Conservation (phyloP, 495 filamentous ascomycete genomes). For the Cercophora newfieldiana region DNA sequence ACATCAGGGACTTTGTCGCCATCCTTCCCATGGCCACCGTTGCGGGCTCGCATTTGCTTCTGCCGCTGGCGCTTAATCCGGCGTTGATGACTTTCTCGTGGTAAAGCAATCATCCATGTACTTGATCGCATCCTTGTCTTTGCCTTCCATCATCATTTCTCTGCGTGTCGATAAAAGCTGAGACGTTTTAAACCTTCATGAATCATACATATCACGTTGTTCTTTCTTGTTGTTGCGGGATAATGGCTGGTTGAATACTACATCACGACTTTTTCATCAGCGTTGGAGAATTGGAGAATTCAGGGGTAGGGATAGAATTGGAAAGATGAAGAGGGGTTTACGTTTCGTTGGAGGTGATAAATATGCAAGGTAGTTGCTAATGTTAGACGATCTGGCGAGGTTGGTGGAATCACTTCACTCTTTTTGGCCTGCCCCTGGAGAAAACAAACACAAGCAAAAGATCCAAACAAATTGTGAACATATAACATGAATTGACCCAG, state of each 20-base stretch:
- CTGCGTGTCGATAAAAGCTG: neutral
- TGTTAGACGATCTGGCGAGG: too few relatives aligned
- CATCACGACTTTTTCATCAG: too few relatives aligned
- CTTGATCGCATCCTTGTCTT: neutral
- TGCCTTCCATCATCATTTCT: neutral
- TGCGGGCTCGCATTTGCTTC: conserved; percentile 63
- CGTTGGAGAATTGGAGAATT: too few relatives aligned
- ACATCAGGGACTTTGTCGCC: conserved; percentile 75
- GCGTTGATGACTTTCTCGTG: conserved; percentile 81
- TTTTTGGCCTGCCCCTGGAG: too few relatives aligned
- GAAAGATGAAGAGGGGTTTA: too few relatives aligned
- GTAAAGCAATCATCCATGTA: conserved; percentile 38
- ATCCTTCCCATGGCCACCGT: conserved; percentile 79
- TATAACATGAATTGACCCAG: neutral
- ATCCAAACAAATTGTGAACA: neutral
- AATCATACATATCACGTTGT: neutral
- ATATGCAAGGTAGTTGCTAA: too few relatives aligned
- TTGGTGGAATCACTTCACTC: too few relatives aligned
- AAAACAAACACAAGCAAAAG: neutral
- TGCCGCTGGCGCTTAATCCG: conserved; percentile 74
- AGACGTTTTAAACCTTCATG: neutral
- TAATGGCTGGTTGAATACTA: too few relatives aligned
- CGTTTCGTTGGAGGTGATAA: too few relatives aligned
- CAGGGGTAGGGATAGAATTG: too few relatives aligned
- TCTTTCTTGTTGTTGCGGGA: too few relatives aligned